Percentiles rank a stretch among this genome's conserved stretches.
These are phyloP conservation scores for Trypanosoma lewisi DNA, from an alignment of 208 protist species.

Conservation along the genomic window DNA sequence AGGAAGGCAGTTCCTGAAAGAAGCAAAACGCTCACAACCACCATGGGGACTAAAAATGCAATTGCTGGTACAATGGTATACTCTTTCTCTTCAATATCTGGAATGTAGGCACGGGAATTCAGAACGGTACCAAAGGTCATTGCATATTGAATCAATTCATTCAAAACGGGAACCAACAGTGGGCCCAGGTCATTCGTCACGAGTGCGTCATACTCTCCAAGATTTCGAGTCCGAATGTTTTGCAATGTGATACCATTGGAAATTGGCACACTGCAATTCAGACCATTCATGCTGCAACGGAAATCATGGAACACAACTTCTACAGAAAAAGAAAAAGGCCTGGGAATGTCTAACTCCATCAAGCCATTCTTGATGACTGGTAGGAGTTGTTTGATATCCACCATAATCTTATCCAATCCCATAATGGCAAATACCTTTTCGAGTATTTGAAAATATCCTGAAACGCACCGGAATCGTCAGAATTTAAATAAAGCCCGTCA, in stretches of 20 bases:
- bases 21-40: background rate
- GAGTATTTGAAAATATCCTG: background rate
- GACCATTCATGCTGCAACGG: background rate
- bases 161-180: background rate
- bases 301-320: constrained; percentile 8
- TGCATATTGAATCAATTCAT: background rate
- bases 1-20: background rate
- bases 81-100: background rate
- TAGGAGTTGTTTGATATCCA: background rate
- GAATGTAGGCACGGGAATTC: constrained; percentile 7
- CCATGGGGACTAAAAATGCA: background rate
- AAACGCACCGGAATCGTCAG: background rate
- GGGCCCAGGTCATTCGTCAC: constrained; percentile 4
- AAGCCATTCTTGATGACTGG: background rate
- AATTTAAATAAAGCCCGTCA: background rate
- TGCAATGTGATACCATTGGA: background rate
- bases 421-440: background rate
- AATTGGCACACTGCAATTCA: constrained; percentile 1
- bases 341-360: background rate
- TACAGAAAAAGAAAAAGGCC: background rate
- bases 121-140: background rate
- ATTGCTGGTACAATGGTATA: constrained; percentile 2
- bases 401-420: background rate
- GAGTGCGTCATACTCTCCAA: background rate
- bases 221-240: constrained; percentile 4